phyloP scores from a whole-genome alignment of 805 yeast species.

The Pichia paraexigua region DNA sequence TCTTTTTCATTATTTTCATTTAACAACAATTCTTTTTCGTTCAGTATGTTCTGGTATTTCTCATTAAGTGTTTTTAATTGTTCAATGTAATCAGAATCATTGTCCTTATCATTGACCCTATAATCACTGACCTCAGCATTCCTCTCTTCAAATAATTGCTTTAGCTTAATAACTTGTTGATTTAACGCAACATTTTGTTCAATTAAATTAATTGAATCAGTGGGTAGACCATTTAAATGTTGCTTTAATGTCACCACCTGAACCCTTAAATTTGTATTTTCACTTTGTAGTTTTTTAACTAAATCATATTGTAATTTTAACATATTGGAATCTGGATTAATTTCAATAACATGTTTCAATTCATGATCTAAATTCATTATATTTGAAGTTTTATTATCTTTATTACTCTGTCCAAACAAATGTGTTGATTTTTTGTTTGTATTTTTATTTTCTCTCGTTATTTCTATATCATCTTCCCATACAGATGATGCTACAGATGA shows the following conservation, averaged over 20 bases:
- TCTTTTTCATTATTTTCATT: conserved; percentile 1
- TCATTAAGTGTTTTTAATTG: neutral
- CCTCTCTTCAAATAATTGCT: neutral
- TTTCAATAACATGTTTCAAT: conserved; percentile 8
- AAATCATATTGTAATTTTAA: conserved; percentile 22
- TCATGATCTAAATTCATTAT: conserved; percentile 19
- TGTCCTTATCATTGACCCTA: neutral
- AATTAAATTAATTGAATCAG: conserved; percentile 31
- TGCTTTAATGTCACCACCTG: conserved; percentile 34
- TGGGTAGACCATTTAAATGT: conserved; percentile 35
- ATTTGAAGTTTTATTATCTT: conserved; percentile 17
- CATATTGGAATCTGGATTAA: conserved; percentile 17
- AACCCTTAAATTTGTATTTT: conserved; percentile 37
- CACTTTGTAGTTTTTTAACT: conserved; percentile 28
- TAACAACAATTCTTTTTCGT: conserved; percentile 4
- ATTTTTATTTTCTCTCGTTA: conserved; percentile 8
- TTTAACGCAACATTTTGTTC: conserved; percentile 10
- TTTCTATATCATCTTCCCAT: conserved; percentile 12
- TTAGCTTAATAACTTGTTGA: conserved; percentile 7
- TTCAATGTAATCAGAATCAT: neutral
- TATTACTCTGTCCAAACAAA: conserved; percentile 12
- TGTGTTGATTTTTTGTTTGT: neutral
- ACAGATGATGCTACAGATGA: conserved; percentile 14
- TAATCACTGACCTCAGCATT: neutral
- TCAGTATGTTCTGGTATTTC: neutral